Evolutionary conservation across 352 stramenopile genomes (phyloP).

Genomic region (Phytophthora tentaculata): DNA sequence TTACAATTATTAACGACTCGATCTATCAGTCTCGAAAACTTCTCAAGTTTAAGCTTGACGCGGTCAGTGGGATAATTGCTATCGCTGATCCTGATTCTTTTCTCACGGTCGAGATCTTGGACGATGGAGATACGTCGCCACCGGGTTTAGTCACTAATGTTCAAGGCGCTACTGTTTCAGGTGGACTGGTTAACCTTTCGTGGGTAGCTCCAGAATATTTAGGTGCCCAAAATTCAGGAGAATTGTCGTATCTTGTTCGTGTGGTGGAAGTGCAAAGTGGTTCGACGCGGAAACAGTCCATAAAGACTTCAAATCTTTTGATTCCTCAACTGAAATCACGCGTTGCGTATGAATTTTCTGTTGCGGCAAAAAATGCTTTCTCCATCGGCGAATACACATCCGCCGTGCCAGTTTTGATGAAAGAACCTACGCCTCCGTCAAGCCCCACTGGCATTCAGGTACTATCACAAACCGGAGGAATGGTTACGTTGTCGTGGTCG

Average conservation of each 20-base stretch:
- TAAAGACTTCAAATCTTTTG: slow-evolving; percentile 19
- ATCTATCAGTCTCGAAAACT: slow-evolving; percentile 52
- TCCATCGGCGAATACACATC: slow-evolving; percentile 23
- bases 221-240: slow-evolving; percentile 36
- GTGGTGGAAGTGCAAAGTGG: slow-evolving; percentile 29
- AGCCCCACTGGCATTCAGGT: slow-evolving; percentile 28
- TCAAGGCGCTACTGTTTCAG: slow-evolving; percentile 22
- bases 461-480: slow-evolving; percentile 44
- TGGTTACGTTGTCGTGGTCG: slow-evolving; percentile 50
- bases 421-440: slow-evolving; percentile 38
- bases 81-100: slow-evolving; percentile 20
- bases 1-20: slow-evolving; percentile 54
- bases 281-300: slow-evolving; percentile 14
- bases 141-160: slow-evolving; percentile 34
- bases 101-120: slow-evolving; percentile 46
- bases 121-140: slow-evolving; percentile 59
- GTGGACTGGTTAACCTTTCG: slow-evolving; percentile 35
- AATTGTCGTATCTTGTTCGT: slow-evolving; percentile 38
- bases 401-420: slow-evolving; percentile 27
- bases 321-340: slow-evolving; percentile 37
- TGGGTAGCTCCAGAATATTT: slow-evolving; percentile 44
- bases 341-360: slow-evolving; percentile 36
- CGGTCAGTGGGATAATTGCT: slow-evolving; percentile 31
- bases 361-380: slow-evolving; percentile 40
- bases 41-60: slow-evolving; percentile 38